phyloP scores from a whole-genome alignment of 768 basidiomycete genomes.

The Boletales sp. region DNA sequence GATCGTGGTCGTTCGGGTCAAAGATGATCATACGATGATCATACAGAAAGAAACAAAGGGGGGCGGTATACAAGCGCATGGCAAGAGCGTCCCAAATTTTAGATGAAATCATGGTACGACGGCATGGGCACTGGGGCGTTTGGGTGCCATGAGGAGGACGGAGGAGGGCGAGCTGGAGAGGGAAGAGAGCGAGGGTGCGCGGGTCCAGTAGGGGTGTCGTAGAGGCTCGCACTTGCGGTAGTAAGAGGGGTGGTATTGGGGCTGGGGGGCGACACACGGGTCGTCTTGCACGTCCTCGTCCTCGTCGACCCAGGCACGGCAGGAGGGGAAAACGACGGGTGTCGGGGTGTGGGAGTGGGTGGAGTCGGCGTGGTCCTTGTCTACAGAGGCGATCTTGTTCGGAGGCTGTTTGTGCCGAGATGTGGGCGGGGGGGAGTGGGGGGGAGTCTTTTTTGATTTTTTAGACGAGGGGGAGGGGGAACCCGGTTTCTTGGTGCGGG shows the following conservation, averaged over 20 bases:
- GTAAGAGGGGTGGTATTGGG: slow-evolving; percentile 13
- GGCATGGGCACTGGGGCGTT: slow-evolving; percentile 6
- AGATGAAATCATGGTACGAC: slow-evolving; percentile 14
- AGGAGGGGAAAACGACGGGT: slow-evolving; percentile 31
- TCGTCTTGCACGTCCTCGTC: slow-evolving; percentile 21
- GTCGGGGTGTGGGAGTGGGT: slow-evolving; percentile 28
- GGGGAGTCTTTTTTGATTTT: slow-evolving; percentile 16
- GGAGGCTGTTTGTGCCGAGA: slow-evolving; percentile 9
- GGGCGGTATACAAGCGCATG: slow-evolving; percentile 14
- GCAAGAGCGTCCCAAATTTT: slow-evolving; percentile 23
- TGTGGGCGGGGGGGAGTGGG: slow-evolving; percentile 9
- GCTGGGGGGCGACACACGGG: slow-evolving; percentile 15
- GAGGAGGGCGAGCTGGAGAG: slow-evolving; percentile 26
- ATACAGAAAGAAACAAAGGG: no score
- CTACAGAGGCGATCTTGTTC: slow-evolving; percentile 9
- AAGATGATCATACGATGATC: no score
- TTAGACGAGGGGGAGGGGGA: slow-evolving; percentile 6
- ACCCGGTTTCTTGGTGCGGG: slow-evolving; percentile 14
- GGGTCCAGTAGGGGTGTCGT: slow-evolving; percentile 13
- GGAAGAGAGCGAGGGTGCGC: slow-evolving; percentile 19
- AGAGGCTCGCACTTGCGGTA: slow-evolving; percentile 14
- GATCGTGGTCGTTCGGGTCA: no score
- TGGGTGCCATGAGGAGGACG: slow-evolving; percentile 30
- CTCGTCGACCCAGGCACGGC: slow-evolving; percentile 29
- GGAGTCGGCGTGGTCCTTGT: slow-evolving; percentile 17